These are phyloP conservation scores for Plasmodium yoelii DNA, from an alignment of 169 alveolate species.

Conservation along the genomic window DNA sequence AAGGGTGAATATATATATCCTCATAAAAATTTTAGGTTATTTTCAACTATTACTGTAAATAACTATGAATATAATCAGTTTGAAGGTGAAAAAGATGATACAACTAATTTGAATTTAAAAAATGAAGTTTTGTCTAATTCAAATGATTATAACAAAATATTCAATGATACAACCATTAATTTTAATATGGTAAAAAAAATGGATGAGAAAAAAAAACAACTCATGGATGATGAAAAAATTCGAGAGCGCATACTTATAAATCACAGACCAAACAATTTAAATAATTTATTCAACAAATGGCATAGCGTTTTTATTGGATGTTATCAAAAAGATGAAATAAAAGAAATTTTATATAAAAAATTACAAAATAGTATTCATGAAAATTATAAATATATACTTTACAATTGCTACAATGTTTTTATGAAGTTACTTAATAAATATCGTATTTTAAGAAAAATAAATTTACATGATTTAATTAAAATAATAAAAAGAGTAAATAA, in stretches of 20 bases:
- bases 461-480: slow-evolving; percentile 74
- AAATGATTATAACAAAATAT: background rate
- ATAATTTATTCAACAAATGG: slow-evolving; percentile 50
- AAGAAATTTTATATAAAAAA: slow-evolving; percentile 63
- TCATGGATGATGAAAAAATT: slow-evolving; percentile 1
- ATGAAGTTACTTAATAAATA: slow-evolving; percentile 41
- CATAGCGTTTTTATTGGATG: slow-evolving; percentile 34
- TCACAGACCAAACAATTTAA: slow-evolving; percentile 30
- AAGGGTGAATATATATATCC: slow-evolving; percentile 81
- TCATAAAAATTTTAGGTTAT: slow-evolving; percentile 78
- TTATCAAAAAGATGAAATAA: slow-evolving; percentile 22
- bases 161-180: background rate
- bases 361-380: slow-evolving; percentile 20
- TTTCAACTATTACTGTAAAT: slow-evolving; percentile 75
- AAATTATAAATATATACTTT: slow-evolving; percentile 26
- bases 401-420: slow-evolving; percentile 22
- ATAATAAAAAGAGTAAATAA: slow-evolving; percentile 53
- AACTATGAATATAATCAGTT: background rate
- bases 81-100: background rate
- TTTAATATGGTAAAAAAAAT: background rate
- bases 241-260: slow-evolving; percentile 27
- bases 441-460: slow-evolving; percentile 55
- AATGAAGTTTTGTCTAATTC: background rate
- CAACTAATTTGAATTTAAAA: background rate
- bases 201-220: background rate